Evolutionary conservation across 2,329 filamentous ascomycete species (phyloP).

Genomic region (Colletotrichum shisoi): DNA sequence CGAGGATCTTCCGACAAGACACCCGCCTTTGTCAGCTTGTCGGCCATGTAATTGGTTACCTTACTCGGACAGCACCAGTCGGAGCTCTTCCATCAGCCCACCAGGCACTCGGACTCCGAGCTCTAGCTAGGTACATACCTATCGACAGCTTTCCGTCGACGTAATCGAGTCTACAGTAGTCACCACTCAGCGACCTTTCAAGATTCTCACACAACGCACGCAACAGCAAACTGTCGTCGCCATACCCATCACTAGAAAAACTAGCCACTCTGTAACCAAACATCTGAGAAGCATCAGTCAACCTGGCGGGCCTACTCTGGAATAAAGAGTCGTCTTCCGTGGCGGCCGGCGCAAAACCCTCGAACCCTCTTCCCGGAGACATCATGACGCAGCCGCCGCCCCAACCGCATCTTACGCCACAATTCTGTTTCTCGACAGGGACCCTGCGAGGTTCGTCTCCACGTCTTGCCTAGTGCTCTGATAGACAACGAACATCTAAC

Average conservation of each 20-base stretch:
- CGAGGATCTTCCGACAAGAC: slow-evolving; percentile 23
- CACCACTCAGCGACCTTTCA: not conserved
- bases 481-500: not conserved
- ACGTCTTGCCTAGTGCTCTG: not conserved
- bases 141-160: not conserved
- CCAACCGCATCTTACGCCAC: slow-evolving; percentile 68
- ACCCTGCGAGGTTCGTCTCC: slow-evolving; percentile 68
- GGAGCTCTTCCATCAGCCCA: slow-evolving; percentile 15
- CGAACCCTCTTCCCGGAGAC: slow-evolving; percentile 45
- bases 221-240: too few species aligned
- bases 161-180: slow-evolving; percentile 11
- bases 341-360: slow-evolving; percentile 49
- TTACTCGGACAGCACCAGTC: not conserved
- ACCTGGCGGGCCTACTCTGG: slow-evolving; percentile 61
- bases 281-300: slow-evolving; percentile 43
- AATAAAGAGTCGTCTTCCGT: slow-evolving; percentile 52
- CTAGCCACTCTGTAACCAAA: not conserved
- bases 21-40: not conserved
- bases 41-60: not conserved
- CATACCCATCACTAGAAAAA: not conserved
- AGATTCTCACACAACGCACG: not conserved
- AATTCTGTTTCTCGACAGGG: slow-evolving; percentile 79
- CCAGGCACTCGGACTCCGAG: not conserved
- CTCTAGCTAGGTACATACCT: not conserved
- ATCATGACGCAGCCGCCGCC: slow-evolving; percentile 58